Base-by-base conservation (phyloP, 768 basidiomycete species). In the Hygrocybe coccinea region DNA sequence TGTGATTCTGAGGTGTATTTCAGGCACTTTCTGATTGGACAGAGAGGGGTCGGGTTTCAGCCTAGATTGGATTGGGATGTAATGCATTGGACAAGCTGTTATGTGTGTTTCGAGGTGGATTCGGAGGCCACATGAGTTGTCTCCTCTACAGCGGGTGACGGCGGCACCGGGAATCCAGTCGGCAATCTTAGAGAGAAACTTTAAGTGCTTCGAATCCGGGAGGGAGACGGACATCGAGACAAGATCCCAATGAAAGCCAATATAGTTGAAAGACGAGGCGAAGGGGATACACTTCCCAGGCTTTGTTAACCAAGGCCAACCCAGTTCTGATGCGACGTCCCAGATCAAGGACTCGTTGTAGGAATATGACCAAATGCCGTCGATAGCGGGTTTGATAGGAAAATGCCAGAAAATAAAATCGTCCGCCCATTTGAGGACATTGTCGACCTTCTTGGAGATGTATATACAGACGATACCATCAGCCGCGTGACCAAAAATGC, bases 231-330 rank as follows among this genome's bases (percentile, higher is more conserved):
- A 56, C 17, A 60, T 61, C 5, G 24, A 14, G 8, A 29, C 43
- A 5, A 74, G 36, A 53, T 71, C 62, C 71, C 71, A 73, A 2
- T 41, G 25, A 33, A 71, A 68, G 2, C 71, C 70, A 11, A 70
- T 45, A 48, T 68, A 74, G 2, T 44, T 50, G 33, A 62, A 60
- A 0, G 19, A 19, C 25, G 45, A 37, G 0, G n/a, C n/a, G 52
- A 69, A 72, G 2, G 54, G 53, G 1, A 54, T 25, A 21, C 59
- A 64, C 37, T 65, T 63, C 11, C 59, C 48, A 5, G 51, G 56
- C 19, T 29, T 29, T 3, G 29, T 29, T 3, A 36, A 50, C 48
- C 55, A 50, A 34, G 48, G 49, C 37, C 48, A 56, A 10, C 38
- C 50, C 9, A 56, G 21, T 10, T 50, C 7, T 6, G 19, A 15